A percentile compares a stretch with the other conserved stretches of the same genome.
Evolutionary conservation across 345 rosid species (phyloP).

Genomic region (Eucalyptus tenuipes): DNA sequence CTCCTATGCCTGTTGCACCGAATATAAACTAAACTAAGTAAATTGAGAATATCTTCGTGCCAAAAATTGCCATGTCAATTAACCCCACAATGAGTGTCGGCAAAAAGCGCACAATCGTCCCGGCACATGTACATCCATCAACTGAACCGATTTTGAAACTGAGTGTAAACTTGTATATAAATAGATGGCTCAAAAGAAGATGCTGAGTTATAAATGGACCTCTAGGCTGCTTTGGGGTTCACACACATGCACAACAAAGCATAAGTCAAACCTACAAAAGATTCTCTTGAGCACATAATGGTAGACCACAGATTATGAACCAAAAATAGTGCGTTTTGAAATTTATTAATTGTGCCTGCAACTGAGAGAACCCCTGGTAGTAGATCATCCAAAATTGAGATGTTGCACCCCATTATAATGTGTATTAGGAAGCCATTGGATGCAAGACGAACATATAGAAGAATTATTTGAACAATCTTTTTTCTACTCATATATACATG

Average conservation of each 20-base stretch:
- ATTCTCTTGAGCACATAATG: not conserved
- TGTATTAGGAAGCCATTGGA: not conserved
- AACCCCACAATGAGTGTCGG: not conserved
- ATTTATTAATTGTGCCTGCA: not conserved
- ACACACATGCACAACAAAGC: not conserved
- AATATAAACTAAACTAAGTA: not conserved
- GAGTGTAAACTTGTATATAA: not conserved
- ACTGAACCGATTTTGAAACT: not conserved
- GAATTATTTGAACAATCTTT: not conserved
- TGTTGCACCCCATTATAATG: not conserved
- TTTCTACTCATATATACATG: not conserved
- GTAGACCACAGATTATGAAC: not conserved
- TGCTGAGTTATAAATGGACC: not conserved
- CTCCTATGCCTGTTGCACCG: not conserved
- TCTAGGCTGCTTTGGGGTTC: not conserved
- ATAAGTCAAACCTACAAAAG: not conserved
- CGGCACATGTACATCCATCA: not conserved
- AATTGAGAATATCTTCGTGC: not conserved
- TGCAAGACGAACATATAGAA: not conserved
- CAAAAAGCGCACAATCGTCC: not conserved
- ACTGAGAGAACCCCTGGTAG: not conserved
- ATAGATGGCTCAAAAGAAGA: not conserved
- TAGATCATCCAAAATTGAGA: not conserved
- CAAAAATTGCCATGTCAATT: not conserved
- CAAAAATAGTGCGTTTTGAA: not conserved